Evolutionary conservation across 352 stramenopile species (phyloP).

Genomic region (Globisporangium heterothallicum): DNA sequence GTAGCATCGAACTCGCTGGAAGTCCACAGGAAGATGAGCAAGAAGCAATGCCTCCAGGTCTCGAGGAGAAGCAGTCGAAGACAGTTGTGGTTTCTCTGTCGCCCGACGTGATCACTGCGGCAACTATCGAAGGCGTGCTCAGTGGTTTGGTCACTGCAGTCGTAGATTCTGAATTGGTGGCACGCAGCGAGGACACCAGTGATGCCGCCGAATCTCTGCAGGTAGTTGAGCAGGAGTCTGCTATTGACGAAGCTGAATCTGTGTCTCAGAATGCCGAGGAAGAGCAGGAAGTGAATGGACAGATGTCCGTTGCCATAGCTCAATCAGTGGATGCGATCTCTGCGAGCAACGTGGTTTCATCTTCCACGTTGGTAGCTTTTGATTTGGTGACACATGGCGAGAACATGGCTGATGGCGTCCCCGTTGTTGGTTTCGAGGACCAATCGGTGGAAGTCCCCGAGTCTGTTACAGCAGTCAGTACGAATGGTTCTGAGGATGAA

Average conservation of each 20-base stretch:
- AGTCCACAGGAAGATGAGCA: too few species aligned
- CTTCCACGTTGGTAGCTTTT: not conserved
- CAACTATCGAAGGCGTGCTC: not conserved
- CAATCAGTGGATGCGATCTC: not conserved
- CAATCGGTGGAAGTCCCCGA: not conserved
- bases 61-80: not conserved
- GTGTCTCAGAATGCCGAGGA: not conserved
- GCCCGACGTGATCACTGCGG: not conserved
- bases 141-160: not conserved
- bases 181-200: too few species aligned
- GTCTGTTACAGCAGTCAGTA: not conserved
- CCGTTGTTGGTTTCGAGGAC: not conserved
- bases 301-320: slow-evolving; percentile 1
- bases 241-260: not conserved
- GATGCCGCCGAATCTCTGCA: too few species aligned
- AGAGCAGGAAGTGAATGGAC: not conserved
- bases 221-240: too few species aligned
- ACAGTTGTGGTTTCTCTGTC: too few species aligned
- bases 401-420: not conserved
- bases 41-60: too few species aligned
- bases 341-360: not conserved
- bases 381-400: not conserved
- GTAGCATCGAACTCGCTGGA: too few species aligned
- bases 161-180: not conserved
- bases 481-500: not conserved